Base-by-base conservation (phyloP, 2,329 filamentous ascomycete species). In the Leptosphaerulina australis region DNA sequence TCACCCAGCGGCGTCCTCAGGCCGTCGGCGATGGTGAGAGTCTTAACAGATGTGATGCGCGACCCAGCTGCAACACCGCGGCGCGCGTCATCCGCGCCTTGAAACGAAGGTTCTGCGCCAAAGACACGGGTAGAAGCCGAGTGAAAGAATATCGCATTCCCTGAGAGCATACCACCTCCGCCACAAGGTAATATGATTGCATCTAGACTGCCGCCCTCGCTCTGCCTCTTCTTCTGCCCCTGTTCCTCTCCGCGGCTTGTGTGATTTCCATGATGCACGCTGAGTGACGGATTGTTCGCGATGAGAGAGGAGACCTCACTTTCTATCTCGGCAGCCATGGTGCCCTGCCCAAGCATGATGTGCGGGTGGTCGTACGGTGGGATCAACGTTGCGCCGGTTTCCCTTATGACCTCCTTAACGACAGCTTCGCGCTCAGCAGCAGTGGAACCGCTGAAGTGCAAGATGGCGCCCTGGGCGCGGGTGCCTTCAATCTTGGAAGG, bases 341-440 rank as follows among this genome's bases (percentile, higher is more conserved):
- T 97, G n/a, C 93, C 94, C 76, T 97, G 92, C 0, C 94, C 93
- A 0, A 96, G 83, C 47, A 97, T 88, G 59, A 97, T 91, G 71
- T 97, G 85, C 2, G 89, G 88, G 74, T 97, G 90, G 71, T 97
- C 90, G 70, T 97, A 97, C 0, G 94, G 92, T 44, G 92, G 92
- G 4, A 99, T 82, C 8, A 97, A 78, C 0, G 86, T 84, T 0
- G 91, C 91, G 30, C 88, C 87, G 0, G 90, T 96, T 51, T 85
- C 76, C 21, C 77, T 76, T 1, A 91, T 81, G 5, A 97, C 84
- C 3, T 84, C 75, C n/a, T 73, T 77, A 0, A 91, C 86, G 6
- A 88, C 84, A 6, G 87, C 88, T 74, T 96, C 91, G 37, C 94
- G 85, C 78, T 97, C 93, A 3, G 81, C 76, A 30, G 83, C 83